Base-by-base conservation (phyloP, 73 alveolate species). In the Paramecium caudatum region DNA sequence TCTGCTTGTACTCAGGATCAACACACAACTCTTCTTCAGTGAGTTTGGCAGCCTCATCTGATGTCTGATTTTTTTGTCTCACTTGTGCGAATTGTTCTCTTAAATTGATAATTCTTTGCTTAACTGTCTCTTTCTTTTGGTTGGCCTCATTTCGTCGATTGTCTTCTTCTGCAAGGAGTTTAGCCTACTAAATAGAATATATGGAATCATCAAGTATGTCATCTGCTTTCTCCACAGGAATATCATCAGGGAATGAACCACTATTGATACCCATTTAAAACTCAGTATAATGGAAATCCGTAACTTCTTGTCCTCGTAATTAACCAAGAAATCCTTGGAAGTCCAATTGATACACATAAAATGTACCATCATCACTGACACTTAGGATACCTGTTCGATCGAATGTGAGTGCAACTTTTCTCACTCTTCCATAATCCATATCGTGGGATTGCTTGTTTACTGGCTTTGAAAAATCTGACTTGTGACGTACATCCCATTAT, bases 121-220 rank as follows among this genome's bases (percentile, higher is more conserved):
- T 90, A 5, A 94, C 96, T 2, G 95, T 92, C 21, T 96, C 98
- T 63, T 96, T 96, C 91, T 94, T 92, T 92, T 93, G 95, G 46
- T 96, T 96, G 23, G 99, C 99, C 45, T 92, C 92, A 61, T 91
- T 95, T 82, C 92, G 34, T 41, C 96, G 92, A 82, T 93, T 94
- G 63, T 96, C 98, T 70, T 96, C 99, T 80, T 96, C 99, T 32
- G 98, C 96, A 36, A 96, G 69, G 15, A 95, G 47, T 90, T 96
- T 93, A 36, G 97, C 96, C 82, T 96, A 92, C 82, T 96, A 13
- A 27, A 86, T 86, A 3, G 93, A 86, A 34, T 86, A 86, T 8
- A 86, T 78, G 37, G 63, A 34, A 46, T 39, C 61, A 62, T 62
- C 69, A 1, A 86, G 16, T 1, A 41, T 62, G 43, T 86, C 93